Conservation (phyloP, 1,284 basidiomycete species). For the Inonotus hispidus region DNA sequence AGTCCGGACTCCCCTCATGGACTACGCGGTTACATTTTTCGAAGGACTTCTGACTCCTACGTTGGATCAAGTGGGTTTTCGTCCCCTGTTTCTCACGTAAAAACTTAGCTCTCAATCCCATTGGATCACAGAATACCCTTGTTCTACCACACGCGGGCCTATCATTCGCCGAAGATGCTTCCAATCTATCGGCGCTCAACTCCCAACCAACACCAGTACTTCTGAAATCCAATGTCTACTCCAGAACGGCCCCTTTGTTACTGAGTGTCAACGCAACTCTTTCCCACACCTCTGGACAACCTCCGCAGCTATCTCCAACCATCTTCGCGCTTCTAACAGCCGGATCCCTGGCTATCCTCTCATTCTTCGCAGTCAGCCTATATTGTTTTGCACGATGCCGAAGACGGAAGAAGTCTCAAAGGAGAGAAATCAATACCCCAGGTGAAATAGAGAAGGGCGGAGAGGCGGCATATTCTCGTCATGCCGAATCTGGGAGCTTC, state of each 20-base stretch:
- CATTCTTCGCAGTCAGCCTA: background rate
- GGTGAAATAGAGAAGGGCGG: background rate
- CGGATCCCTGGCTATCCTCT: background rate
- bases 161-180: background rate
- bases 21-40: too few relatives aligned
- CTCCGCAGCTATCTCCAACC: background rate
- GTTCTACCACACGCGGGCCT: too few relatives aligned
- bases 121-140: too few relatives aligned
- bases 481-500: background rate
- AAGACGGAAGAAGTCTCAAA: background rate
- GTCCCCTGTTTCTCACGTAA: too few relatives aligned
- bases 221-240: background rate
- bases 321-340: background rate
- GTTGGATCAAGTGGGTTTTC: too few relatives aligned
- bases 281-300: background rate
- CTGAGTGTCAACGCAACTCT: background rate
- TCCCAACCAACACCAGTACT: background rate
- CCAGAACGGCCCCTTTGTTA: background rate
- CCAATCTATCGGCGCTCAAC: background rate
- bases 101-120: too few relatives aligned
- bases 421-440: background rate
- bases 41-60: too few relatives aligned
- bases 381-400: slow-evolving; percentile 4
- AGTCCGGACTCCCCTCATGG: background rate
- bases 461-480: background rate